A percentile compares a stretch with the other conserved stretches of the same genome.
These are phyloP conservation scores for Bothriochloa decipiens DNA, from an alignment of 176 grass and related monocot species.

Conservation along the genomic window DNA sequence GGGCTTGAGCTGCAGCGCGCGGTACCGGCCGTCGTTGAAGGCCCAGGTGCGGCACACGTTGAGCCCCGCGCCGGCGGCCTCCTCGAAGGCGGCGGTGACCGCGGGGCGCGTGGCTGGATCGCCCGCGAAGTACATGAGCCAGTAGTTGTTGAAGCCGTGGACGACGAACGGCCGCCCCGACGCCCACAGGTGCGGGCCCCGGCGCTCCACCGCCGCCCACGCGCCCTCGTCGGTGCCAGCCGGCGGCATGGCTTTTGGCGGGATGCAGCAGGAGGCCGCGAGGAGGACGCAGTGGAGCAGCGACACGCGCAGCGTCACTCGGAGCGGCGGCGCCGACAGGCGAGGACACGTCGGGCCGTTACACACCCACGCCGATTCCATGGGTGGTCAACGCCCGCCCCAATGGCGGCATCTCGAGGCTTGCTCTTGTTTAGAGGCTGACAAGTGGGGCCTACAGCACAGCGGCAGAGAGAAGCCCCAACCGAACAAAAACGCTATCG, in stretches of 20 bases:
- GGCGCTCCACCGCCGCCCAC: slow-evolving; percentile 58
- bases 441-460: not conserved
- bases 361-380: not conserved
- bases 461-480: not conserved
- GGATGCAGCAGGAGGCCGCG: not conserved
- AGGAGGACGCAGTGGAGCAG: slow-evolving; percentile 34
- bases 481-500: not conserved
- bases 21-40: slow-evolving; percentile 72
- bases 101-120: slow-evolving; percentile 52
- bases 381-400: not conserved
- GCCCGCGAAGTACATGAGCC: slow-evolving; percentile 81
- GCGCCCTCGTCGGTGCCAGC: slow-evolving; percentile 13
- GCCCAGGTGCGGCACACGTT: slow-evolving; percentile 91
- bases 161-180: slow-evolving; percentile 61
- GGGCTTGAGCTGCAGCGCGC: slow-evolving; percentile 68
- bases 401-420: too few species aligned
- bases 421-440: too few species aligned
- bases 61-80: slow-evolving; percentile 54
- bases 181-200: slow-evolving; percentile 49
- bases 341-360: not conserved
- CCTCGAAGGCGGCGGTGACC: slow-evolving; percentile 49
- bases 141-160: slow-evolving; percentile 87
- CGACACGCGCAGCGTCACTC: not conserved
- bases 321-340: not conserved
- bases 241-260: slow-evolving; percentile 15